phyloP scores from a whole-genome alignment of 2,329 filamentous ascomycete genomes.

The Fusarium cicatricum region DNA sequence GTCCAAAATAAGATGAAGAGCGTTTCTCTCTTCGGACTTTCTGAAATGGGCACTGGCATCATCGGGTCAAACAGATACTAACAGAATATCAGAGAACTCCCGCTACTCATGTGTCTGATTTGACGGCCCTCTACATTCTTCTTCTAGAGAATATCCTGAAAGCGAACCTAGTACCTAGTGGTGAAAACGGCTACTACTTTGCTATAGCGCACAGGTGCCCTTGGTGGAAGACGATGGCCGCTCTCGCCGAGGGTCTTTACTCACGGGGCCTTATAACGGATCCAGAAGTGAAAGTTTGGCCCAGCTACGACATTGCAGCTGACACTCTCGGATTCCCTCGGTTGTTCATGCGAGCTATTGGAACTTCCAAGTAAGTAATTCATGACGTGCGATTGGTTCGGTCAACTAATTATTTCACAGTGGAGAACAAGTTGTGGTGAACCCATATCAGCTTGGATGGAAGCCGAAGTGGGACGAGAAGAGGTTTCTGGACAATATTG shows the following conservation, averaged over 20 bases:
- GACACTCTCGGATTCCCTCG: slow-evolving; percentile 44
- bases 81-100: slow-evolving; percentile 32
- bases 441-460: slow-evolving; percentile 19
- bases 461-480: slow-evolving; percentile 18
- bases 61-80: background rate
- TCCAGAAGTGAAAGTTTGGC: slow-evolving; percentile 40
- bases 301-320: slow-evolving; percentile 44
- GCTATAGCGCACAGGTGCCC: slow-evolving; percentile 38
- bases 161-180: slow-evolving; percentile 40
- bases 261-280: slow-evolving; percentile 43
- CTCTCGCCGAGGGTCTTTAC: slow-evolving; percentile 39
- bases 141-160: slow-evolving; percentile 42
- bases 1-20: too few species aligned
- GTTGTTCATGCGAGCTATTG: slow-evolving; percentile 17
- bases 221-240: slow-evolving; percentile 44
- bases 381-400: background rate
- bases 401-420: slow-evolving; percentile 2
- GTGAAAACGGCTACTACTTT: slow-evolving; percentile 48
- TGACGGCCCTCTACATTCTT: slow-evolving; percentile 43
- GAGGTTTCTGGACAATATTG: slow-evolving; percentile 6
- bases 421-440: slow-evolving; percentile 4
- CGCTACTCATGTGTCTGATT: slow-evolving; percentile 44
- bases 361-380: slow-evolving; percentile 10
- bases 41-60: rapidly evolving
- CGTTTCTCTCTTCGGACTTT: too few species aligned